phyloP scores from a whole-genome alignment of 306 rosid species.

The Begonia loranthoides region DNA sequence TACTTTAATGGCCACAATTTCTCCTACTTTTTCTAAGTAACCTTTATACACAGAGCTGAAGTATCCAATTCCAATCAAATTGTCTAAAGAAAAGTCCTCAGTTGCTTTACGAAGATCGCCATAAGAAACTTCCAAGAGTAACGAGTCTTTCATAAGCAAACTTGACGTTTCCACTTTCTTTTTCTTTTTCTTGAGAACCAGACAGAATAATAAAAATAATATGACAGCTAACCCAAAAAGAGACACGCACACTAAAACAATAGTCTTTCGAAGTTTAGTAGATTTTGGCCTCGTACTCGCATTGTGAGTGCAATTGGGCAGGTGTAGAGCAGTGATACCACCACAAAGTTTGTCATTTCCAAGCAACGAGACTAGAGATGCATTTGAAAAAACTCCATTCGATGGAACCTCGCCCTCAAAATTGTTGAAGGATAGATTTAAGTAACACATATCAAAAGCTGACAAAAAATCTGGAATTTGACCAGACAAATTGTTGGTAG shows the following conservation, averaged over 20 bases:
- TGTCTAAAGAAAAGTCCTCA: background rate
- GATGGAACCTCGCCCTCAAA: slow-evolving; percentile 18
- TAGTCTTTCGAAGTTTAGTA: too few relatives aligned
- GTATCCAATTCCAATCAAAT: background rate
- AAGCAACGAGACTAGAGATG: slow-evolving; percentile 3
- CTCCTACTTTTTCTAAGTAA: background rate
- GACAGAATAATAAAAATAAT: background rate
- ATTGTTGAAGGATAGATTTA: slow-evolving; percentile 21
- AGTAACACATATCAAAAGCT: slow-evolving; percentile 1
- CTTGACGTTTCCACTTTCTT: background rate
- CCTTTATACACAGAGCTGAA: slow-evolving; percentile 1
- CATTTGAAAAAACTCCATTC: slow-evolving; percentile 19
- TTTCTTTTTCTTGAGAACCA: too few relatives aligned
- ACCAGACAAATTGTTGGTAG: too few relatives aligned
- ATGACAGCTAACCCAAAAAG: too few relatives aligned
- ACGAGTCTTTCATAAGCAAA: background rate
- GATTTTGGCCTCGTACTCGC: too few relatives aligned
- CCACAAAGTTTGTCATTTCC: slow-evolving; percentile 25
- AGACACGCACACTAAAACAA: too few relatives aligned
- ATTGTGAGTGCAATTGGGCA: background rate
- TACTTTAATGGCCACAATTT: background rate
- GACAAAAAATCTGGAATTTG: too few relatives aligned
- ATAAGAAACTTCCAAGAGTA: background rate
- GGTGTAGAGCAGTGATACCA: slow-evolving; percentile 10
- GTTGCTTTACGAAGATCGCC: slow-evolving; percentile 1